These are phyloP conservation scores for Lyophyllum decastes DNA, from an alignment of 768 basidiomycete species.

Conservation along the genomic window DNA sequence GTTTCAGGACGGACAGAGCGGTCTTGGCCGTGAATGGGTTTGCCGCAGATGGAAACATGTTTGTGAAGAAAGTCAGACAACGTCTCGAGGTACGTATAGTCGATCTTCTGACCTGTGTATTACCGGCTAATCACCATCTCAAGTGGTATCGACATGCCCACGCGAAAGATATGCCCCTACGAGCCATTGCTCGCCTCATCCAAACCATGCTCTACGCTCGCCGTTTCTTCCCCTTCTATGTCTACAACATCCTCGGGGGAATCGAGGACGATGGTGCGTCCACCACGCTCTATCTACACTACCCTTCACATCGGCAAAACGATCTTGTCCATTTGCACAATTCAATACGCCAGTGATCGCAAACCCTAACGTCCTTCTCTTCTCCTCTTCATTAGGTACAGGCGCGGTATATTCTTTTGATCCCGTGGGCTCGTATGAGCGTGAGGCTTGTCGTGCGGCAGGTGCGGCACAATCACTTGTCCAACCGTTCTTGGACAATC, in stretches of 20 bases:
- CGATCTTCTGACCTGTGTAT: neutral
- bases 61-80: conserved; percentile 95
- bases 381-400: conserved; percentile 55
- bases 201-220: conserved; percentile 97
- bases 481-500: conserved; percentile 98
- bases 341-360: conserved; percentile 4
- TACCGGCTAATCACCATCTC: conserved; percentile 5
- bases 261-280: conserved; percentile 93
- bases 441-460: conserved; percentile 94
- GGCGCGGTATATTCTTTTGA: conserved; percentile 99
- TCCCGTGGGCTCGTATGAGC: conserved; percentile 97
- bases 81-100: conserved; percentile 78
- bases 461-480: conserved; percentile 94
- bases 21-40: conserved; percentile 97
- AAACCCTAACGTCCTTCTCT: conserved; percentile 8
- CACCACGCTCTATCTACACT: conserved; percentile 3
- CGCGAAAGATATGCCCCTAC: conserved; percentile 95
- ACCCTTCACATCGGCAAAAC: conserved; percentile 23
- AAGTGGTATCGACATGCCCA: conserved; percentile 99
- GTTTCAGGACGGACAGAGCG: conserved; percentile 81
- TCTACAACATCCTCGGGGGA: conserved; percentile 94
- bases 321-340: conserved; percentile 9
- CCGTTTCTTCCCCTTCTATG: conserved; percentile 98
- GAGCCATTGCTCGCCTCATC: conserved; percentile 95
- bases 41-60: conserved; percentile 96